Percentiles rank a stretch among this genome's conserved stretches.
Conservation (phyloP, 2,329 filamentous ascomycete species). For the Colletotrichum sp. region DNA sequence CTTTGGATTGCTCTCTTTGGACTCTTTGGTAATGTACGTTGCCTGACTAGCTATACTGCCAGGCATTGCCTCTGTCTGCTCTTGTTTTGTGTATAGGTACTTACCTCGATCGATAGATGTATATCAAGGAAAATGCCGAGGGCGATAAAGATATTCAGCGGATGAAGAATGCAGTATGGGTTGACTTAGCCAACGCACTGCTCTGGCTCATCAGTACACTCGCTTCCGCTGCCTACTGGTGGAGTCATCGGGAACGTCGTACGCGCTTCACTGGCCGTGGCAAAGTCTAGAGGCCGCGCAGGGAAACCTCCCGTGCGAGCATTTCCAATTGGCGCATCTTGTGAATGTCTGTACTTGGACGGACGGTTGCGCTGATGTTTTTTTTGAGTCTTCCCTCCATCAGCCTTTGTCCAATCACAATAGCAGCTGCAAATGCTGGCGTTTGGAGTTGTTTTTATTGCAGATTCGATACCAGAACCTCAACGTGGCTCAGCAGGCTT, state of each 20-base stretch:
- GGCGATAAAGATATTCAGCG: slow-evolving; percentile 68
- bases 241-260: slow-evolving; percentile 54
- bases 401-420: neutral
- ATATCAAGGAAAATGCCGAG: slow-evolving; percentile 71
- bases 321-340: neutral
- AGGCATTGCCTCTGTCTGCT: neutral
- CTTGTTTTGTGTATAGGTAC: neutral
- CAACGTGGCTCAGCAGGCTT: neutral
- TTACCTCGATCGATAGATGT: slow-evolving; percentile 55
- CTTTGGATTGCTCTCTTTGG: slow-evolving; percentile 86
- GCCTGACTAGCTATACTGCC: neutral
- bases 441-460: neutral
- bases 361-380: neutral
- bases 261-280: slow-evolving; percentile 66
- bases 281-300: slow-evolving; percentile 42
- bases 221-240: slow-evolving; percentile 64
- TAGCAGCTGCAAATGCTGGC: neutral
- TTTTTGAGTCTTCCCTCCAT: neutral
- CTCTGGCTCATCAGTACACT: slow-evolving; percentile 75
- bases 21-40: slow-evolving; percentile 71
- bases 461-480: slow-evolving; percentile 5
- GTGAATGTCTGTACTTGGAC: neutral
- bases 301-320: neutral
- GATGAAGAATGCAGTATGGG: slow-evolving; percentile 89
- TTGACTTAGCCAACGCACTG: slow-evolving; percentile 76